Evolutionary conservation across 257 asterid genomes (phyloP), one percentile per base, ranked within the genome.

Genomic region (Avicennia marina): DNA sequence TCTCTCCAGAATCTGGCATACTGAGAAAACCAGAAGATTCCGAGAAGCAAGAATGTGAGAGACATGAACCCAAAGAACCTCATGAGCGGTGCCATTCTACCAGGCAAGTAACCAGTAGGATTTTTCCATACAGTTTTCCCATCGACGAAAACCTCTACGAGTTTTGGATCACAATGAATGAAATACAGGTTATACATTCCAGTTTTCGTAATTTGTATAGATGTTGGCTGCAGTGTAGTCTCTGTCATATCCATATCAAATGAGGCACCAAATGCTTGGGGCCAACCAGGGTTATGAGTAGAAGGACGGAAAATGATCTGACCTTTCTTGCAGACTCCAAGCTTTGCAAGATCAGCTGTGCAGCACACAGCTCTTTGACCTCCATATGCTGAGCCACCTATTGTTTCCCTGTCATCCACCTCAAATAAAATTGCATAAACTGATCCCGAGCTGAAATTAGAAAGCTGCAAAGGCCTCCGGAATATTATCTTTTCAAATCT

Each of bases 121-220:
- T 79, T 93, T 81, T 79, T 89, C 99, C 99, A 93, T 56, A 86
- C 75, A 17, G 99, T 86, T 73, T 74, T 80, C 22, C 99, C 99
- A 9, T 87, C 81, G 62, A 86, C 79, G 78, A 63, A 77, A 81
- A 86, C 64, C 19, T 80, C 97, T 75, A 84, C 86, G 62, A 93
- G 95, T 33, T 79, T 74, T 2, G 89, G 94, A 77, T 93, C 99
- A 63, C 99, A 93, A 11, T 95, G 75, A 53, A 93, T 93, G 63
- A 89, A 93, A 78, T 86, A 93, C 60, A 93, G 78, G 76, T 93
- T 93, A 80, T 89, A 93, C 99, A 93, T 93, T 62, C 99, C 99
- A 0, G 96, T 80, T 64, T 56, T 84, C 66, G 65, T 78, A 34
- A 89, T 82, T 40, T 81, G 89, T 38, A 93, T 66, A 19, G 27